Conservation (phyloP, 2,329 filamentous ascomycete genomes). For the Exophiala sp. region DNA sequence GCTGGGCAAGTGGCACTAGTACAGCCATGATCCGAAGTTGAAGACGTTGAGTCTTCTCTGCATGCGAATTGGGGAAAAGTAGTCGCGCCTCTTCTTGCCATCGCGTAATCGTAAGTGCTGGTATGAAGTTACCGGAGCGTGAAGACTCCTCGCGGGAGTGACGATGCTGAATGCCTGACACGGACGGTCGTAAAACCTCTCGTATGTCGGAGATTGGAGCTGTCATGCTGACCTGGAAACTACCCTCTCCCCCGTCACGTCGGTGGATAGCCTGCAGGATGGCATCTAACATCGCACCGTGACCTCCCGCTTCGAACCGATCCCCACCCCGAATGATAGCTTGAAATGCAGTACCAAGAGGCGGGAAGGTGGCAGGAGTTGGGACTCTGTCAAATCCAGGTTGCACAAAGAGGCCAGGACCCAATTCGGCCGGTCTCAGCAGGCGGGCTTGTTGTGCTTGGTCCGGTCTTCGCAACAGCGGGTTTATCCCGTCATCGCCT, state of each 20-base stretch:
- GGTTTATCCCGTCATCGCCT: conserved; percentile 78
- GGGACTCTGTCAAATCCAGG: conserved; percentile 11
- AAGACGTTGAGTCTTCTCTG: conserved; percentile 65
- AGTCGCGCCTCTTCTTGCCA: conserved; percentile 89
- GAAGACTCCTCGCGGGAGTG: conserved; percentile 46
- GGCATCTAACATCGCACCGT: conserved; percentile 40
- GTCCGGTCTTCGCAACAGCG: conserved; percentile 64
- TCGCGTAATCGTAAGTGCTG: conserved; percentile 64
- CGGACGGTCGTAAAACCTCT: conserved; percentile 34
- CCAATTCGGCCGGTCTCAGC: conserved; percentile 27
- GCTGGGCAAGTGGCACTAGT: conserved; percentile 77
- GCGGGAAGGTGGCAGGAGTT: conserved; percentile 9
- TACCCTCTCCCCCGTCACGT: conserved; percentile 42
- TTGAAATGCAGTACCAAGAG: conserved; percentile 16
- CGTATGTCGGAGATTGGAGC: conserved; percentile 20
- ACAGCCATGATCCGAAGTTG: conserved; percentile 63
- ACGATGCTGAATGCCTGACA: conserved; percentile 48
- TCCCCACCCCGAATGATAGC: conserved; percentile 13
- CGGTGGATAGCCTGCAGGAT: conserved; percentile 51
- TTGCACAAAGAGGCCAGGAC: conserved; percentile 29
- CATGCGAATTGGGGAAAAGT: conserved; percentile 64
- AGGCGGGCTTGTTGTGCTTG: conserved; percentile 30
- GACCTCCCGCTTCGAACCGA: conserved; percentile 29
- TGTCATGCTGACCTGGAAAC: conserved; percentile 47
- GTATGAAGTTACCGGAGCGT: conserved; percentile 69